These are phyloP conservation scores for Prillingera fragicola DNA, from an alignment of 1,284 basidiomycete species.

Conservation along the genomic window DNA sequence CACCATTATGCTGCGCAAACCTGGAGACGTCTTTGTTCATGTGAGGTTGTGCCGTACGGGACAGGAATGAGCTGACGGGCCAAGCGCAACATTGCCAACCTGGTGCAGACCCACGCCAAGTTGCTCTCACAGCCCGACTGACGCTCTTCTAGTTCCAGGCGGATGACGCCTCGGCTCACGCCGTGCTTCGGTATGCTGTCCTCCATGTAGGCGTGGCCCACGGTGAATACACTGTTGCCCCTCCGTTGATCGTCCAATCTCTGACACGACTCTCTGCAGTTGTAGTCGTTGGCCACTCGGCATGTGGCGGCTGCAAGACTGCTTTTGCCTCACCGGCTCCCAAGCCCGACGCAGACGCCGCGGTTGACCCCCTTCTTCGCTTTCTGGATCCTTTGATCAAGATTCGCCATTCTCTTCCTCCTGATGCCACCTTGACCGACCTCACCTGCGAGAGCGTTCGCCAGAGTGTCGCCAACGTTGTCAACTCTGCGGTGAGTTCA, in stretches of 20 bases:
- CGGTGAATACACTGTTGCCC: conserved; percentile 50
- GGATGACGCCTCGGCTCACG: conserved; percentile 52
- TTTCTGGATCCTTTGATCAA: conserved; percentile 68
- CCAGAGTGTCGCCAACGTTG: conserved; percentile 67
- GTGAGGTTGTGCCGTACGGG: conserved; percentile 17
- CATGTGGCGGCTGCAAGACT: conserved; percentile 67
- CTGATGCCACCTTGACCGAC: conserved; percentile 50
- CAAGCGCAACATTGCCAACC: conserved; percentile 61
- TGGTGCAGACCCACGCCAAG: conserved; percentile 21
- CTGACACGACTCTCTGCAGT: conserved; percentile 50
- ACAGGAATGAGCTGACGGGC: conserved; percentile 1
- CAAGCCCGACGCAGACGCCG: conserved; percentile 15
- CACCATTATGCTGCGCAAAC: conserved; percentile 46
- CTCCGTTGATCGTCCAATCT: neutral
- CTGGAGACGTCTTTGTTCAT: conserved; percentile 66
- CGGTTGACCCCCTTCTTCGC: conserved; percentile 56
- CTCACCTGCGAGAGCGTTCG: conserved; percentile 74
- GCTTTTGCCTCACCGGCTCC: conserved; percentile 51
- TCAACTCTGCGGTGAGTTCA: conserved; percentile 27
- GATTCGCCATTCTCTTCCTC: conserved; percentile 56
- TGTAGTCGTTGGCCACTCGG: conserved; percentile 71
- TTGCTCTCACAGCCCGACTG: neutral
- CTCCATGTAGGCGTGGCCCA: conserved; percentile 73
- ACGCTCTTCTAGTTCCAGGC: conserved; percentile 14
- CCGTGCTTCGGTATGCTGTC: conserved; percentile 77